Percentiles rank a stretch among this genome's conserved stretches.
Conservation (phyloP, 2,329 filamentous ascomycete genomes). For the Penicillium sp. region DNA sequence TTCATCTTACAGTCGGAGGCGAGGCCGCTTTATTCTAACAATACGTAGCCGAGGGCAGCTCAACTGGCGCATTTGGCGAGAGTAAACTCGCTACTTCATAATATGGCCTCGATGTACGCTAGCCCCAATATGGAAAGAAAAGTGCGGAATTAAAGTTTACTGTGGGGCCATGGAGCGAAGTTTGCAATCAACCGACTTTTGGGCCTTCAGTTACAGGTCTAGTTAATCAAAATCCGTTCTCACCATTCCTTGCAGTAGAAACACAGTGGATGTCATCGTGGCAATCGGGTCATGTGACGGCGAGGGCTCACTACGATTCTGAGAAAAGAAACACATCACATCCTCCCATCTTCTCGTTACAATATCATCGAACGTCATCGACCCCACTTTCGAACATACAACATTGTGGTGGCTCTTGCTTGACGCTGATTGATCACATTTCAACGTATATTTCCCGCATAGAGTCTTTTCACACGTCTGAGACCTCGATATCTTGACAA, state of each 20-base stretch:
- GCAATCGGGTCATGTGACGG: neutral
- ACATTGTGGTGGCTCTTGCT: neutral
- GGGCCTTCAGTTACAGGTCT: too few relatives aligned
- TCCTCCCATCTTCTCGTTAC: neutral
- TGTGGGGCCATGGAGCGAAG: neutral
- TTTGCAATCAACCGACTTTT: neutral
- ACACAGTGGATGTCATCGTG: neutral
- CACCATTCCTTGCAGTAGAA: neutral
- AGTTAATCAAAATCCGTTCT: neutral
- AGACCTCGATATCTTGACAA: neutral
- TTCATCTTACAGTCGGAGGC: neutral
- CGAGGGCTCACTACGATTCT: neutral
- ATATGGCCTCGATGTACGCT: neutral
- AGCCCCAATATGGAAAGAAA: conserved; percentile 7
- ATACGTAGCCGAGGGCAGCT: neutral
- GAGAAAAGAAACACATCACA: neutral
- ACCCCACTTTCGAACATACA: neutral
- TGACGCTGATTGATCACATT: neutral
- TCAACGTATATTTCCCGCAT: too few relatives aligned
- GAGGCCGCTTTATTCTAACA: neutral
- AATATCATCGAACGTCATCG: neutral
- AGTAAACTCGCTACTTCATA: neutral
- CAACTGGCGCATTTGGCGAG: neutral
- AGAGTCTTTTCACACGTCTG: neutral
- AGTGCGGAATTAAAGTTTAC: conserved; percentile 3